A percentile compares a stretch with the other conserved stretches of the same genome.
phyloP scores from a whole-genome alignment of 805 yeast species.

The Huiozyma naganishii region DNA sequence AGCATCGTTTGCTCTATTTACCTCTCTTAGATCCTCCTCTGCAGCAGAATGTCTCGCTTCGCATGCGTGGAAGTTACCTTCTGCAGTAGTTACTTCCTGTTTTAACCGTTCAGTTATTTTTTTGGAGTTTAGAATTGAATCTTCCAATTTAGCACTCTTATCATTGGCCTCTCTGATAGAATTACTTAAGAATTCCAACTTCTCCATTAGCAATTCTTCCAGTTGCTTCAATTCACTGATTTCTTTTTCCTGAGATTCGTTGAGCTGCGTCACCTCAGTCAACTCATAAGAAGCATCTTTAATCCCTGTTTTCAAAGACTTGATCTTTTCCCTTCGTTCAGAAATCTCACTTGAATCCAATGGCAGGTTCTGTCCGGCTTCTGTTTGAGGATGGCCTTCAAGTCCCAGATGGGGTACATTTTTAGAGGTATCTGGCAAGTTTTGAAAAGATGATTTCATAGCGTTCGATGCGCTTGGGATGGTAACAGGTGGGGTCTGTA shows the following conservation, averaged over 20 bases:
- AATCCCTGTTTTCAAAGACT: neutral
- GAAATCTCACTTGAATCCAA: neutral
- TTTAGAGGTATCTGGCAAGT: neutral
- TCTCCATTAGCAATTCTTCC: slow-evolving; percentile 3
- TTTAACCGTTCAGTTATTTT: slow-evolving; percentile 41
- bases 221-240: neutral
- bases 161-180: slow-evolving; percentile 1
- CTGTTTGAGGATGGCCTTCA: neutral
- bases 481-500: neutral
- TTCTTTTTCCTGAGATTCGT: slow-evolving; percentile 1
- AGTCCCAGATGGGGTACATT: neutral
- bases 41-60: slow-evolving; percentile 53
- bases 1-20: slow-evolving; percentile 52
- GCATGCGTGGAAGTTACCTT: slow-evolving; percentile 64
- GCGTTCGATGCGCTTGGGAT: neutral
- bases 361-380: neutral
- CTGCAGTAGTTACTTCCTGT: slow-evolving; percentile 63
- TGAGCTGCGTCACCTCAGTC: neutral
- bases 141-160: slow-evolving; percentile 1
- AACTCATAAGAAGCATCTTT: neutral
- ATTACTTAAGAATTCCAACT: slow-evolving; percentile 1
- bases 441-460: slow-evolving; percentile 11
- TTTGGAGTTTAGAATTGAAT: slow-evolving; percentile 1
- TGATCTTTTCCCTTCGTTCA: neutral
- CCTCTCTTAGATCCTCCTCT: slow-evolving; percentile 50